phyloP scores from a whole-genome alignment of 2,329 filamentous ascomycete genomes.

The Domatiomyces catenatus region DNA sequence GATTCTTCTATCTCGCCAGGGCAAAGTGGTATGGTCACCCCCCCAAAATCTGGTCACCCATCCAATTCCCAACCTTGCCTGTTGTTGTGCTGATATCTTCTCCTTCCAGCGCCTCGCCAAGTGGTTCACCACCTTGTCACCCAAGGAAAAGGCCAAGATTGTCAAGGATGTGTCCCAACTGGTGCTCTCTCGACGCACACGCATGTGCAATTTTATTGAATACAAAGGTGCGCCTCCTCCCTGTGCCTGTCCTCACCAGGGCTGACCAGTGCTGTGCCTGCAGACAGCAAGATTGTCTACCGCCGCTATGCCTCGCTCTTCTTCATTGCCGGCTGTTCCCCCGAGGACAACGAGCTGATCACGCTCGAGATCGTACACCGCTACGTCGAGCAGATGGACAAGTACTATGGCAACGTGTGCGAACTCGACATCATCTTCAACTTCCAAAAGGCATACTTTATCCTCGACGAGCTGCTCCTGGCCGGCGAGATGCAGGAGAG shows the following conservation, averaged over 20 bases:
- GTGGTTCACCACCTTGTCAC: slow-evolving; percentile 97
- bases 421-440: slow-evolving; percentile 99
- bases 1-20: slow-evolving; percentile 92
- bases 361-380: slow-evolving; percentile 97
- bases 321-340: slow-evolving; percentile 94
- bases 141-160: slow-evolving; percentile 98
- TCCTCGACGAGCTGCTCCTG: slow-evolving; percentile 86
- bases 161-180: slow-evolving; percentile 99
- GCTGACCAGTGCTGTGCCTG: slow-evolving; percentile 5
- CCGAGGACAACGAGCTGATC: slow-evolving; percentile 96
- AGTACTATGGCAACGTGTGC: slow-evolving; percentile 99
- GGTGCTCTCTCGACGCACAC: slow-evolving; percentile 82
- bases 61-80: slow-evolving; percentile 20
- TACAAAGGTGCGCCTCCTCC: slow-evolving; percentile 61
- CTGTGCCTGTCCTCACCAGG: not conserved
- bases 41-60: slow-evolving; percentile 24
- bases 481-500: slow-evolving; percentile 97
- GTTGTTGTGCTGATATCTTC: slow-evolving; percentile 21
- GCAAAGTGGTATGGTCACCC: slow-evolving; percentile 74
- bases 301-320: slow-evolving; percentile 96
- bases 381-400: slow-evolving; percentile 99
- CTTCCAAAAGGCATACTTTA: slow-evolving; percentile 99
- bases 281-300: slow-evolving; percentile 97
- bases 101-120: slow-evolving; percentile 74
- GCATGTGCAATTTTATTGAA: slow-evolving; percentile 99